These are phyloP conservation scores for Tinospora cordifolia DNA, from an alignment of 164 flowering plant genomes.

Conservation along the genomic window DNA sequence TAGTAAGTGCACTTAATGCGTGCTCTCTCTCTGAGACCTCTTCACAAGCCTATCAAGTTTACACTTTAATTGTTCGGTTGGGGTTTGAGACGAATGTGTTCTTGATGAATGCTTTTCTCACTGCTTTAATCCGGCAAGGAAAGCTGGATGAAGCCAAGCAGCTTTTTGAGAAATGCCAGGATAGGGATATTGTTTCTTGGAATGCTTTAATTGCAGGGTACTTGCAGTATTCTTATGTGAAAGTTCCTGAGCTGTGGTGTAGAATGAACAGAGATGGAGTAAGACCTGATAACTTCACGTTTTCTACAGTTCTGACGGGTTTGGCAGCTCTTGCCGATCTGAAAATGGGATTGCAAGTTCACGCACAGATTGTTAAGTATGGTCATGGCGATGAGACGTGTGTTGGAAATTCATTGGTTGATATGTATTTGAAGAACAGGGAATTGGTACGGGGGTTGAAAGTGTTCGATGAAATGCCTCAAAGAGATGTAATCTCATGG, in stretches of 20 bases:
- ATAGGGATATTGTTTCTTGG: constrained; percentile 65
- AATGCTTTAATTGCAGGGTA: constrained; percentile 66
- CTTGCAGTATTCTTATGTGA: constrained; percentile 32
- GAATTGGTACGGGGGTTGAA: constrained; percentile 37
- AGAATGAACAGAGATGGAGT: constrained; percentile 49
- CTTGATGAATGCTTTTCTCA: constrained; percentile 50
- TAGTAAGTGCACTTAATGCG: constrained; percentile 55
- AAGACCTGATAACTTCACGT: constrained; percentile 57
- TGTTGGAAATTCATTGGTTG: constrained; percentile 63
- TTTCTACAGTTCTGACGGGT: constrained; percentile 52
- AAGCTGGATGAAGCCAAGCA: constrained; percentile 36
- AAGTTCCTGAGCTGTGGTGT: constrained; percentile 48
- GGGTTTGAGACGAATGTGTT: constrained; percentile 54
- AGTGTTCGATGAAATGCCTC: constrained; percentile 53
- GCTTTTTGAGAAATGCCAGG: constrained; percentile 33
- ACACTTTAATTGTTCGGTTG: constrained; percentile 28
- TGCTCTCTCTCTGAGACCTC: constrained; percentile 32
- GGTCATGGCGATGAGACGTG: constrained; percentile 62
- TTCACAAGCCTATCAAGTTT: constrained; percentile 33
- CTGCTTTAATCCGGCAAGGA: constrained; percentile 44
- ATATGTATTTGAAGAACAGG: constrained; percentile 60
- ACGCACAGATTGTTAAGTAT: constrained; percentile 51
- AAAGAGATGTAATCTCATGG: constrained; percentile 60
- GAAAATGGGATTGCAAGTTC: constrained; percentile 55
- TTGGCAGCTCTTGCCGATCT: constrained; percentile 40